Base-by-base conservation (phyloP, 768 basidiomycete genomes). In the Serendipita sp. region DNA sequence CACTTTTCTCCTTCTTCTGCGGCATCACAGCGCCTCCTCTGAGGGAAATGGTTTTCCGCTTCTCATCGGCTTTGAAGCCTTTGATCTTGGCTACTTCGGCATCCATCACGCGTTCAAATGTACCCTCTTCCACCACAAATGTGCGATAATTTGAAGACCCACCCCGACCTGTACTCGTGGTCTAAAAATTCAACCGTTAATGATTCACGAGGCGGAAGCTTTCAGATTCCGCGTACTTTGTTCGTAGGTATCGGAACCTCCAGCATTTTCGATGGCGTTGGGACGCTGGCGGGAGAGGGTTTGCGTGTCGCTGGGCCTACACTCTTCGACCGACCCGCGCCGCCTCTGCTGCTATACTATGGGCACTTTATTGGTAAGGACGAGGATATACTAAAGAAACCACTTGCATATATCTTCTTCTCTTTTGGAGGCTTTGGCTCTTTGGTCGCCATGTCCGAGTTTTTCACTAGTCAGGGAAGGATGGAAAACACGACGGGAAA, bases 121-220 rank as follows among this genome's bases (percentile, higher is more conserved):
- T 34, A 34, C 55, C 55, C 34, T 60, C 55, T 60, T 60, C 55
- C n/a, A 60, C 55, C 23, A 60, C 55, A 60, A 60, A 60, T 31
- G 55, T 60, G 16, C 55, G 23, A 31, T n/a, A 23, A 31, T 60
- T 60, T 11, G 33, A 29, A 34, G 6, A 6, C 18, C 55, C 55
- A 0, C 55, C 55, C 3, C 55, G 16, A 11, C 55, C 55, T 8
- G 55, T 60, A 27, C 55, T 31, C 4, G 55, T 60, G 3, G 55
- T 60, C 55, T 50, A 50, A 18, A 6, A 6, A 31, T 3, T n/a
- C 16, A 50, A 6, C 16, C 48, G 18, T 31, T n/a, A 40, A 40
- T 40, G 13, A 4, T 13, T 2, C 13, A 40, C 13, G 13, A 5
- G 13, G 13, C 5, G 48, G 48, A n/a, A 18, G 48, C 6, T 8